Evolutionary conservation across 2,329 filamentous ascomycete species (phyloP).

Genomic region (Didymella keratinophila): DNA sequence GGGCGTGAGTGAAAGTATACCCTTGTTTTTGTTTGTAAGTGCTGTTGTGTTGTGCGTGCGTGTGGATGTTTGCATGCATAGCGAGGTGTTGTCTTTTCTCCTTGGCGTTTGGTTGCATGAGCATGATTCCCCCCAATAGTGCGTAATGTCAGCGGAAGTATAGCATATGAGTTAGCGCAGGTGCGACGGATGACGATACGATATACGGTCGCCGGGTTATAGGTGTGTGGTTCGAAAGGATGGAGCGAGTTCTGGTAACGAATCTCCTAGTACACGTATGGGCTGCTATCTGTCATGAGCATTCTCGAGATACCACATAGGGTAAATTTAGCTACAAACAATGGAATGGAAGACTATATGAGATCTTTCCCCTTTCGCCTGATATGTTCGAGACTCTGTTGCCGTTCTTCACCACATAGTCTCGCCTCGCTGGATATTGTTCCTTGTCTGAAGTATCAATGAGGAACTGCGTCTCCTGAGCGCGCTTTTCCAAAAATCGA

Average conservation of each 20-base stretch:
- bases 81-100: neutral
- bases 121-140: neutral
- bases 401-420: neutral
- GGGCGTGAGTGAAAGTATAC: slow-evolving; percentile 20
- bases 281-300: neutral
- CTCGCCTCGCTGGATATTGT: too few species aligned
- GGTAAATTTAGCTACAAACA: neutral
- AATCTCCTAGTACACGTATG: neutral
- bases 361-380: neutral
- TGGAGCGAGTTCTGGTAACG: neutral
- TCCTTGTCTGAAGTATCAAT: too few species aligned
- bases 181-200: too few species aligned
- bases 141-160: neutral
- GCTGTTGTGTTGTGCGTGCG: neutral
- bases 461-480: too few species aligned
- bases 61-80: neutral
- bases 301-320: neutral
- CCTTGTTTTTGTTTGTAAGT: neutral
- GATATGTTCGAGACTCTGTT: too few species aligned
- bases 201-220: too few species aligned
- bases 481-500: too few species aligned
- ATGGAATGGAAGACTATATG: neutral
- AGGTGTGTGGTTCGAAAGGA: neutral
- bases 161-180: neutral
- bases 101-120: neutral